Conservation (phyloP, 2,329 filamentous ascomycete genomes). For the Pestalotiopsis sp. region DNA sequence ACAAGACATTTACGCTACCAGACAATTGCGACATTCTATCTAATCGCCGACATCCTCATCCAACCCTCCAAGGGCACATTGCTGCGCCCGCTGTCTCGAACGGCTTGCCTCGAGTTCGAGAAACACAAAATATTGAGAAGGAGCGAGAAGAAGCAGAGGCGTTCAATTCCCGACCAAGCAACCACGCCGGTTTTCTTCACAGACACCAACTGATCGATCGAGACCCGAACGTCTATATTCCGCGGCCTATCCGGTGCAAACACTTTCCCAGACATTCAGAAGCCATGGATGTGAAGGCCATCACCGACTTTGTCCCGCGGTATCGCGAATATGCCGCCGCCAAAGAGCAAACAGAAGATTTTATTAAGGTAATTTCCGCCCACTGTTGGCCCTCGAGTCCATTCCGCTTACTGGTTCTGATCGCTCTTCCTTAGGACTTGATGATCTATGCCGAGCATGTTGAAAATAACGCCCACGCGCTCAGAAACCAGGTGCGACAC, state of each 20-base stretch:
- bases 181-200: no score
- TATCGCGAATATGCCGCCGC: conserved; percentile 46
- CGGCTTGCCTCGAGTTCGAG: no score
- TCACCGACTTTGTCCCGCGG: conserved; percentile 50
- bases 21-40: no score
- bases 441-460: conserved; percentile 46
- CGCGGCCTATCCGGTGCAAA: background rate
- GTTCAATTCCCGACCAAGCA: no score
- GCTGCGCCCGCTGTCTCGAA: no score
- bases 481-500: conserved; percentile 45
- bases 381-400: background rate
- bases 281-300: conserved; percentile 22
- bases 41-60: no score
- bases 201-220: no score
- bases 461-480: conserved; percentile 41
- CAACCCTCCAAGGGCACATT: no score
- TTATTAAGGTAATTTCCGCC: conserved; percentile 46
- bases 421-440: conserved; percentile 41
- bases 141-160: no score
- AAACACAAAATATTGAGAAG: no score
- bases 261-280: background rate
- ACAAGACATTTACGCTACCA: no score
- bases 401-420: background rate
- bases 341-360: conserved; percentile 41
- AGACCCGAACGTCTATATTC: no score